A percentile compares a stretch with the other conserved stretches of the same genome.
phyloP scores from a whole-genome alignment of 2,329 filamentous ascomycete species.

The Aurifilum marmelostoma region DNA sequence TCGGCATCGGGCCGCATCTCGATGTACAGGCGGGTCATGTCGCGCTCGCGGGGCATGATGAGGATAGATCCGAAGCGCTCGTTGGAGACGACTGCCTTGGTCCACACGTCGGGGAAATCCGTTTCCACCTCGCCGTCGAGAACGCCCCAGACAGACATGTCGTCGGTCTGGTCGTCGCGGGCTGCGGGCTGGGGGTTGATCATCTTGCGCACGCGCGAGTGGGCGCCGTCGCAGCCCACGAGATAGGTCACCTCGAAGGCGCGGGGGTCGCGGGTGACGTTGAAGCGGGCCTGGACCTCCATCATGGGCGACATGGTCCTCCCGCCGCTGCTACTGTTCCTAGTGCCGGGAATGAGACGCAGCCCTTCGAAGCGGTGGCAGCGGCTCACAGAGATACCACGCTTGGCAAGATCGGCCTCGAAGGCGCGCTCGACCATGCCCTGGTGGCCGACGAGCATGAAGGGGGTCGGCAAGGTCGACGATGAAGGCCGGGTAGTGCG shows the following conservation, averaged over 20 bases:
- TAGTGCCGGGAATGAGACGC: conserved; percentile 37
- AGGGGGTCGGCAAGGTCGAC: conserved; percentile 41
- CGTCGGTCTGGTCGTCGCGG: conserved; percentile 56
- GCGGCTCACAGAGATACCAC: conserved; percentile 53
- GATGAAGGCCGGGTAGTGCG: conserved; percentile 34
- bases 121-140: conserved; percentile 72
- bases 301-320: conserved; percentile 31
- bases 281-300: conserved; percentile 48
- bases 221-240: conserved; percentile 58
- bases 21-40: conserved; percentile 69
- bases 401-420: conserved; percentile 54
- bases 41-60: conserved; percentile 74
- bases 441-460: conserved; percentile 51
- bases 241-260: conserved; percentile 26
- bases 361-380: conserved; percentile 37
- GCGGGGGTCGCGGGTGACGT: conserved; percentile 39
- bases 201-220: conserved; percentile 69
- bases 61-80: conserved; percentile 70
- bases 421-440: conserved; percentile 63
- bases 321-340: background rate
- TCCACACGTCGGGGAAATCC: conserved; percentile 76
- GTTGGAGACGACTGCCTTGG: conserved; percentile 70
- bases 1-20: conserved; percentile 54
- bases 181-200: conserved; percentile 54
- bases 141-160: conserved; percentile 66